Conservation (phyloP, 2,329 filamentous ascomycete genomes). For the Balansia obtecta region DNA sequence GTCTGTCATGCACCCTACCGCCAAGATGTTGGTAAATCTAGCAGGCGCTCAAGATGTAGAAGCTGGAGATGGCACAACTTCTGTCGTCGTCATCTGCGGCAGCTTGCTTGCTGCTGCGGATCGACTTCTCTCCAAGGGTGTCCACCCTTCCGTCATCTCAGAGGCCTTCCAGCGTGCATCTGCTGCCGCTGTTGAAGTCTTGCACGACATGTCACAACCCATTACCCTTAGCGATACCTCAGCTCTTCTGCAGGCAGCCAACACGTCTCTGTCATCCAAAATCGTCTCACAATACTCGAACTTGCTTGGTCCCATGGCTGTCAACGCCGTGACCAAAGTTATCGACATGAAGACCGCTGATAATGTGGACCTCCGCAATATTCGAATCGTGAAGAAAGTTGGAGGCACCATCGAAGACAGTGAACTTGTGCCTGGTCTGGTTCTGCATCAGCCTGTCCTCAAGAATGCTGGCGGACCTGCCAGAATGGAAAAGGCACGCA, state of each 20-base stretch:
- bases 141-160: slow-evolving; percentile 95
- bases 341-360: slow-evolving; percentile 93
- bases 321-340: slow-evolving; percentile 89
- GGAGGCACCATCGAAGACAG: slow-evolving; percentile 97
- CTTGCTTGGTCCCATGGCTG: slow-evolving; percentile 91
- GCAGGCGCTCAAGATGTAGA: slow-evolving; percentile 97
- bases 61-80: slow-evolving; percentile 95
- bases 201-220: slow-evolving; percentile 92
- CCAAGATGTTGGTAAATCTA: slow-evolving; percentile 97
- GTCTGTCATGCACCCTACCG: slow-evolving; percentile 98
- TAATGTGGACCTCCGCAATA: slow-evolving; percentile 93
- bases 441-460: slow-evolving; percentile 82
- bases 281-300: slow-evolving; percentile 97
- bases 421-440: slow-evolving; percentile 89
- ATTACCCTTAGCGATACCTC: slow-evolving; percentile 80
- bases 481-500: slow-evolving; percentile 93
- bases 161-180: slow-evolving; percentile 95
- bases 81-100: slow-evolving; percentile 94
- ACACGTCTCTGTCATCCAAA: slow-evolving; percentile 94
- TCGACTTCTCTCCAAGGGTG: slow-evolving; percentile 78
- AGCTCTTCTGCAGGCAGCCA: slow-evolving; percentile 88
- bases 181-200: slow-evolving; percentile 72
- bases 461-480: slow-evolving; percentile 87
- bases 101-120: slow-evolving; percentile 90
- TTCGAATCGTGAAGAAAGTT: slow-evolving; percentile 93